A percentile compares a stretch with the other conserved stretches of the same genome.
These are phyloP conservation scores for Collybia mongolica DNA, from an alignment of 768 basidiomycete species.

Conservation along the genomic window DNA sequence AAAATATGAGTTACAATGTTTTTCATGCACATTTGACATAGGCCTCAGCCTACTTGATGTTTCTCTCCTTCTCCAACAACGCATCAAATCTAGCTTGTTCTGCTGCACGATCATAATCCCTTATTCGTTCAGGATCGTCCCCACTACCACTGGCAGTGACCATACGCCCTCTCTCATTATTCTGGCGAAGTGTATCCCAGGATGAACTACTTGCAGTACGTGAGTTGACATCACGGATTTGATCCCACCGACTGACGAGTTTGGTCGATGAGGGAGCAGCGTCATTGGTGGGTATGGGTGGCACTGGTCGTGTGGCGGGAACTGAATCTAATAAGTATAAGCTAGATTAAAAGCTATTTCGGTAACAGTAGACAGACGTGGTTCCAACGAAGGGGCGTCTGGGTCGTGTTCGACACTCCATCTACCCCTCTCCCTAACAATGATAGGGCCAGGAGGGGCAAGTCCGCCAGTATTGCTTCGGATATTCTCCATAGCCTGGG, in stretches of 20 bases:
- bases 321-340: neutral
- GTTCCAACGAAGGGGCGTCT: constrained; percentile 1
- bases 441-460: constrained; percentile 22
- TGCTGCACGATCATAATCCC: constrained; percentile 30
- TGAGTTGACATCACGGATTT: constrained; percentile 56
- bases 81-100: constrained; percentile 62
- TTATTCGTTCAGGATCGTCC: constrained; percentile 4
- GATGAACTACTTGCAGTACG: constrained; percentile 45
- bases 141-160: constrained; percentile 7
- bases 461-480: constrained; percentile 40
- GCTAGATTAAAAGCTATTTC: too few species aligned
- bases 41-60: constrained; percentile 19
- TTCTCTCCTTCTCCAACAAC: constrained; percentile 57
- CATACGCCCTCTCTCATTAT: constrained; percentile 40
- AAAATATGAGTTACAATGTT: neutral
- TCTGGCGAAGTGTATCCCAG: constrained; percentile 70
- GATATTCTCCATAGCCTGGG: constrained; percentile 39
- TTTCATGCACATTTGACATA: too few species aligned
- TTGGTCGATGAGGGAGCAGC: constrained; percentile 10
- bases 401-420: constrained; percentile 12
- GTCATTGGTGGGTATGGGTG: constrained; percentile 1
- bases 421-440: constrained; percentile 21
- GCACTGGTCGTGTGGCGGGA: constrained; percentile 1
- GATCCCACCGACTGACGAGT: constrained; percentile 55
- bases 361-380: too few species aligned